Evolutionary conservation across 164 flowering plant species (phyloP), one percentile per base, ranked within the genome.

Genomic region (Chloranthus sessilifolius): DNA sequence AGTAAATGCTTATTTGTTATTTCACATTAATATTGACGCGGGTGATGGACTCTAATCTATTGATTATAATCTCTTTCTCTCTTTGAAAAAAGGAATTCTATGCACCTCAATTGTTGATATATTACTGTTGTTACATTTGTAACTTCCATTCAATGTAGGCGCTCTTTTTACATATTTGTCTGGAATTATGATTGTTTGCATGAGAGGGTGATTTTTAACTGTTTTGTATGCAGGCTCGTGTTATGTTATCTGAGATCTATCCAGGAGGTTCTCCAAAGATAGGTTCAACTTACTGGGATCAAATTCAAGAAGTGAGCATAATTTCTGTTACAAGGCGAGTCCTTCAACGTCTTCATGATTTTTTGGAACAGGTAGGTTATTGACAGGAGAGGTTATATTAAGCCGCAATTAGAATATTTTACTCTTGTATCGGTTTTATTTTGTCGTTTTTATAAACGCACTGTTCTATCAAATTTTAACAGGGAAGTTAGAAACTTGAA

Each of bases 221-320:
- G 21, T 47, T 5, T 34, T 8, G 44, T 54, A 6, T 74, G 61
- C 81, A 94, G 99, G 95, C 97, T 45, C 94, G 88, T 64, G 61
- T 69, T 47, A 78, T 89, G 97, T 58, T 94, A 33, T 86, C 99
- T 47, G 97, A 94, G 72, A 88, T 94, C 54, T 94, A 84, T 77
- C 97, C 99, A 25, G 99, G 99, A 47, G 77, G 79, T 52, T 67
- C 95, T 72, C 96, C 96, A 39, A 94, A 83, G 66, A 64, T n/a
- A 28, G 97, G 97, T 15, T 70, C 74, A 47, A 78, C 84, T 43
- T 88, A 94, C 66, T 86, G 97, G 99, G 97, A 94, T 71, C 97
- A 88, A 74, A 76, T 94, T 42, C 89, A 61, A 55, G 99, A 94
- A 73, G 83, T 84, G 35, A 80, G 74, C 37, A 52, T 94, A 41